Evolutionary conservation across 2,329 filamentous ascomycete species (phyloP), one percentile per base, ranked within the genome.

Genomic region (Pleomassaria siparia): DNA sequence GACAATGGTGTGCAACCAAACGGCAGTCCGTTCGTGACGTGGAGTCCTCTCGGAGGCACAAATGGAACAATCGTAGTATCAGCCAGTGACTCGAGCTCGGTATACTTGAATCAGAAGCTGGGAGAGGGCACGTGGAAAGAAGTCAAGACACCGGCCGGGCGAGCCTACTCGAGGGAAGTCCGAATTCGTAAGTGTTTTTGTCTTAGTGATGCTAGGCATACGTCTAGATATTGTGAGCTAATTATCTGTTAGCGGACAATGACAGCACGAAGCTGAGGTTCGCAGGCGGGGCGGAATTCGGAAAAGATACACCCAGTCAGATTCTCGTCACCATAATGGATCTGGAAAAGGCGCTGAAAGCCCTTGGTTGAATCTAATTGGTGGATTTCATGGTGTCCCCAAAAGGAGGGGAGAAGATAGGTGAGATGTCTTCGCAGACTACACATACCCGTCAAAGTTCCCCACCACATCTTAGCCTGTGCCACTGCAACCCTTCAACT

Each of bases 61-160:
- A 55, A 54, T 21, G 59, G 55, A 3, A 59, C 53, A 2, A 55
- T 62, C 8, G 42, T 62, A 8, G 44, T 59, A 4, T 50, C 46
- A 3, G 57, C 56, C 22, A 53, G 51, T 3, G 30, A 40, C 16
- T 43, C 47, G 7, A 55, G 46, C 26, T 47, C 45, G 12, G 24
- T 62, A 13, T 62, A 45, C 21, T 33, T 59, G 10, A 62, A 62
- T 39, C 53, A 55, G 42, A 49, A 44, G 7, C 29, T 57, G 12
- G 59, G 59, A 0, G 40, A 54, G 29, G 57, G 55, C 0, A 41
- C 12, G 2, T 60, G 59, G 59, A 53, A 28, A 29, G 57, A 58
- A 22, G 13, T 58, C 1, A 25, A 46, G 25, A 60, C 55, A 0
- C 43, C 45, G 1, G 57, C 54, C 15, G 59, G 54, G 1, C 35